Conservation (phyloP, 495 filamentous ascomycete genomes). For the Penicillium soppii region DNA sequence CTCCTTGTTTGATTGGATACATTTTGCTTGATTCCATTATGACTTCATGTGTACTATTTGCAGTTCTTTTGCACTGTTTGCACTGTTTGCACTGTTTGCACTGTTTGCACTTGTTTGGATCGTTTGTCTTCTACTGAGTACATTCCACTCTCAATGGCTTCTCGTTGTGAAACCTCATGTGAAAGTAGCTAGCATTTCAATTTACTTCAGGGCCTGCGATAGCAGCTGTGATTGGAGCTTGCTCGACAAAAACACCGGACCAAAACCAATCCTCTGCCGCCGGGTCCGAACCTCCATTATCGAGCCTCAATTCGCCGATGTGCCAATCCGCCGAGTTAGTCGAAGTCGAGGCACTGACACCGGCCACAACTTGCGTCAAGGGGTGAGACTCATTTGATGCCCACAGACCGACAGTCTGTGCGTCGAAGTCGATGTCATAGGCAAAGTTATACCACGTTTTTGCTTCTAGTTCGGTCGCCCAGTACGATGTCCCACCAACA, state of each 20-base stretch:
- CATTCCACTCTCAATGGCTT: too few species aligned
- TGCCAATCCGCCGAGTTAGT: conserved; percentile 76
- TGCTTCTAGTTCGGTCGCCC: conserved; percentile 50
- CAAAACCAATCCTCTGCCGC: conserved; percentile 68
- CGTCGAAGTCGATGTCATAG: conserved; percentile 61
- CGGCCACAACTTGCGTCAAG: conserved; percentile 55
- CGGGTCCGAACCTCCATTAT: conserved; percentile 51
- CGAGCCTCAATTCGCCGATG: conserved; percentile 66
- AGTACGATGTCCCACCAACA: conserved; percentile 51
- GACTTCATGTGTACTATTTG: not conserved
- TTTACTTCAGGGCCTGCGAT: conserved; percentile 46
- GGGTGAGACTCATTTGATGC: conserved; percentile 59
- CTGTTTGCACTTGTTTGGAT: not conserved
- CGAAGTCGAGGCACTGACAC: conserved; percentile 56
- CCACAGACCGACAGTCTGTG: conserved; percentile 64
- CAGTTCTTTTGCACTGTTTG: not conserved
- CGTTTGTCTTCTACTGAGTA: too few species aligned
- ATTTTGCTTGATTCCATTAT: too few species aligned
- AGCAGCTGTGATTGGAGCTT: conserved; percentile 56
- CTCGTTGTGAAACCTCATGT: too few species aligned
- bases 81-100: not conserved
- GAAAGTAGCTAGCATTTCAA: too few species aligned
- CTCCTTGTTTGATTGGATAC: too few species aligned
- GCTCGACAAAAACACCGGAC: conserved; percentile 70
- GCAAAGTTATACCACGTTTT: conserved; percentile 74